Percentiles rank a stretch among this genome's conserved stretches.
These are phyloP conservation scores for Spiromastix sp. DNA, from an alignment of 2,329 filamentous ascomycete genomes.

Conservation along the genomic window DNA sequence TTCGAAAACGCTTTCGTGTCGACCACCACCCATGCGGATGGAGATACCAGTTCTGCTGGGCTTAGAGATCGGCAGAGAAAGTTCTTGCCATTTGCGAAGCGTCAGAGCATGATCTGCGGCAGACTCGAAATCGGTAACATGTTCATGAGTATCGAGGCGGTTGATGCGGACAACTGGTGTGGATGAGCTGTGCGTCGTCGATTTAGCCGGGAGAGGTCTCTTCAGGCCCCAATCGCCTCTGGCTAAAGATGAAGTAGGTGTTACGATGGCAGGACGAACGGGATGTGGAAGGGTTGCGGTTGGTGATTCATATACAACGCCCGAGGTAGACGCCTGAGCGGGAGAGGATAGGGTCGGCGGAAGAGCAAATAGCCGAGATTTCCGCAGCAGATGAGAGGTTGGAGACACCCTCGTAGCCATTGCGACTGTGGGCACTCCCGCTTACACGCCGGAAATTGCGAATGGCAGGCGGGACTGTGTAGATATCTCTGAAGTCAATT, in stretches of 20 bases:
- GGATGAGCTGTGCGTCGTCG: conserved; percentile 56
- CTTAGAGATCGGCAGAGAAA: conserved; percentile 60
- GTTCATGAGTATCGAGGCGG: conserved; percentile 73
- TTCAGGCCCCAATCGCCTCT: conserved; percentile 92
- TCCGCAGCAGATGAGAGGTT: conserved; percentile 61
- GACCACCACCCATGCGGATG: conserved; percentile 5
- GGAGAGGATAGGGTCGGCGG: conserved; percentile 63
- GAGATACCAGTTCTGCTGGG: conserved; percentile 15
- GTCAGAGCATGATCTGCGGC: conserved; percentile 73
- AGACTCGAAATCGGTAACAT: conserved; percentile 79
- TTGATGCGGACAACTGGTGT: conserved; percentile 68
- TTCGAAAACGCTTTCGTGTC: conserved; percentile 22
- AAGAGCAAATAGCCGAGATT: conserved; percentile 82
- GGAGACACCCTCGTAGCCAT: conserved; percentile 42
- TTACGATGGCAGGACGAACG: conserved; percentile 73
- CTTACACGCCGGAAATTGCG: neutral
- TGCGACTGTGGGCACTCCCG: conserved; percentile 2
- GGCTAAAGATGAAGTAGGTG: conserved; percentile 58
- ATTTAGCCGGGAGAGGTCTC: conserved; percentile 65
- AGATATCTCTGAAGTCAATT: neutral
- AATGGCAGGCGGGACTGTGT: neutral
- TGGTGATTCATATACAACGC: conserved; percentile 45
- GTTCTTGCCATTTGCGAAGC: conserved; percentile 75
- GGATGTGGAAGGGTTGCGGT: conserved; percentile 68
- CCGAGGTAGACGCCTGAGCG: conserved; percentile 38